phyloP scores from a whole-genome alignment of 192 early-diverging fungal genomes.

The Coemansia interrupta region DNA sequence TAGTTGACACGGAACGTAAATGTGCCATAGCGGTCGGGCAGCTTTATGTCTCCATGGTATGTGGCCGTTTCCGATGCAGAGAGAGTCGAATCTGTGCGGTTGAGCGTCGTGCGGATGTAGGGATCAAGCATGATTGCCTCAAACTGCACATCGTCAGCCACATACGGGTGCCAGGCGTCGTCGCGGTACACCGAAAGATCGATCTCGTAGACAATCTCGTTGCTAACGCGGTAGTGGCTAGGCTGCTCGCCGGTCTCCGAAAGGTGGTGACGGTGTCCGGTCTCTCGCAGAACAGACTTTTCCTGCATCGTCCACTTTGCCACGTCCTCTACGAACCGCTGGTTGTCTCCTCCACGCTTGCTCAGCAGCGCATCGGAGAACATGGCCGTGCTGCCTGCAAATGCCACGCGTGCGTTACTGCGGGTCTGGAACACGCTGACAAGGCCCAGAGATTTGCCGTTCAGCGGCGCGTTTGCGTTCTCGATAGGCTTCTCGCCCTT shows the following conservation, averaged over 20 bases:
- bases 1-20: slow-evolving; percentile 96
- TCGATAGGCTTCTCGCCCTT: slow-evolving; percentile 38
- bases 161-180: slow-evolving; percentile 80
- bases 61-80: slow-evolving; percentile 12
- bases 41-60: slow-evolving; percentile 56
- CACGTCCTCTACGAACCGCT: slow-evolving; percentile 69
- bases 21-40: slow-evolving; percentile 96
- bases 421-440: slow-evolving; percentile 85
- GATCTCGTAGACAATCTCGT: slow-evolving; percentile 84
- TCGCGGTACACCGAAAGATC: slow-evolving; percentile 75
- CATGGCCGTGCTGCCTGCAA: slow-evolving; percentile 78
- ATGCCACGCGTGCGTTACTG: slow-evolving; percentile 80
- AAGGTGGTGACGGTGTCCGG: slow-evolving; percentile 57
- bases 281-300: slow-evolving; percentile 68
- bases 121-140: slow-evolving; percentile 97
- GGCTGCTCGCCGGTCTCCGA: slow-evolving; percentile 63
- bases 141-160: slow-evolving; percentile 72
- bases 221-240: slow-evolving; percentile 86
- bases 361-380: slow-evolving; percentile 72
- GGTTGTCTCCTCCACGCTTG: slow-evolving; percentile 57
- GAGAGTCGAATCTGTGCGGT: slow-evolving; percentile 15
- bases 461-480: slow-evolving; percentile 35
- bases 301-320: slow-evolving; percentile 91
- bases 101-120: slow-evolving; percentile 78
- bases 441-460: slow-evolving; percentile 65